Evolutionary conservation across 768 basidiomycete species (phyloP), one percentile per base, ranked within the genome.

Genomic region (Boletus sp.): DNA sequence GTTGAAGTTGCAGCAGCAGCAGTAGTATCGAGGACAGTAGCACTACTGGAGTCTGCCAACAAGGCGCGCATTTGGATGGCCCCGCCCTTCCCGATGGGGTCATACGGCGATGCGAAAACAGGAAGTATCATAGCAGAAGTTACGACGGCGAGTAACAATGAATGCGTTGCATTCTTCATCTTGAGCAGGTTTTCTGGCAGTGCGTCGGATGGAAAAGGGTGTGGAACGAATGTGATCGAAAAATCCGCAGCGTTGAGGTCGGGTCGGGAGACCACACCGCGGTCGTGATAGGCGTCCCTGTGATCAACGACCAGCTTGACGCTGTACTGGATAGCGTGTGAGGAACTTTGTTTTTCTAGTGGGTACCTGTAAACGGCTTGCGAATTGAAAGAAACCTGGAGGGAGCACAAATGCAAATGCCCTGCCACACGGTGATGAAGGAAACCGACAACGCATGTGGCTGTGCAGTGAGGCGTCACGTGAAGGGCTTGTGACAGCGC

Each of bases 51-150:
- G 2, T n/a, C 54, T 44, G 20, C 7, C 6, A 55, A 10, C 36
- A 36, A 9, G 17, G 24, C 64, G 47, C 63, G 66, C 49, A 66
- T 54, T 61, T 67, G 63, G 48, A 59, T 20, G 28, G 41, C 57
- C 12, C 28, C 44, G 36, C 45, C 63, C 30, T 49, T 56, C 46
- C 58, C 50, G 32, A 69, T 57, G 45, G 57, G 58, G 36, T 64
- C 57, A 30, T 62, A 46, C 28, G 37, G 69, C 55, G 60, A 71
- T 44, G 61, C 67, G 46, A 64, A 51, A 15, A 62, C 60, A 37
- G 64, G 68, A 50, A 70, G 57, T 15, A 74, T 54, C 40, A 70
- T 39, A 42, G 64, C 67, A 33, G 67, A 68, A 28, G 69, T 62
- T 7, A 66, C 54, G 36, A 65, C 47, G 32, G 70, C 63, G 24